These are phyloP conservation scores for Colletotrichum siamense DNA, from an alignment of 2,329 filamentous ascomycete genomes.

Conservation along the genomic window DNA sequence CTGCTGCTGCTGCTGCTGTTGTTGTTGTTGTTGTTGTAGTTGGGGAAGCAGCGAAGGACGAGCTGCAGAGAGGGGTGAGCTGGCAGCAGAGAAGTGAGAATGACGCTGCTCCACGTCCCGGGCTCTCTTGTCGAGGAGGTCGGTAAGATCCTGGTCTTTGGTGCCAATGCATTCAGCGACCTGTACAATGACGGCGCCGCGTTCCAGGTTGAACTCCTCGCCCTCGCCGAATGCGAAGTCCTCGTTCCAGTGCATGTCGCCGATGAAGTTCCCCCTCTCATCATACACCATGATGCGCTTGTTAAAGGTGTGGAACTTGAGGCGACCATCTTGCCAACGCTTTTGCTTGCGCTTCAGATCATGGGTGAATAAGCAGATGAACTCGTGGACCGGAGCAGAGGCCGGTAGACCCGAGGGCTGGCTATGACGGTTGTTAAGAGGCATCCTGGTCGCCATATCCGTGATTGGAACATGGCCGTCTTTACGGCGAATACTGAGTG, in stretches of 20 bases:
- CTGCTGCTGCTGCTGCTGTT: constrained; percentile 4
- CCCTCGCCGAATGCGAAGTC: constrained; percentile 76
- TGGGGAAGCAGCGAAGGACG: constrained; percentile 27
- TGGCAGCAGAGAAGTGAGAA: constrained; percentile 32
- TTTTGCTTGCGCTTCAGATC: constrained; percentile 89
- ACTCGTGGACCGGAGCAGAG: constrained; percentile 80
- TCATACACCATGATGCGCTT: constrained; percentile 91
- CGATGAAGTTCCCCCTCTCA: constrained; percentile 78
- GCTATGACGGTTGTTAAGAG: background rate
- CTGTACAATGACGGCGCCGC: constrained; percentile 77
- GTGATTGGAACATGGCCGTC: background rate
- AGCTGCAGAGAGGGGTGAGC: constrained; percentile 26
- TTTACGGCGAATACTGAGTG: background rate
- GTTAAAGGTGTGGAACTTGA: constrained; percentile 92
- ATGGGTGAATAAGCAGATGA: constrained; percentile 84
- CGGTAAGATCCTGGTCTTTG: constrained; percentile 78
- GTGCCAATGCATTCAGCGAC: constrained; percentile 77
- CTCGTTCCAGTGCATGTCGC: constrained; percentile 82
- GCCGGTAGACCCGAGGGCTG: constrained; percentile 46
- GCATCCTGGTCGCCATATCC: background rate
- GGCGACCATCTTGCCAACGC: constrained; percentile 89
- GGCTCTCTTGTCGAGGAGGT: constrained; percentile 72
- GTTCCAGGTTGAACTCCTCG: constrained; percentile 81
- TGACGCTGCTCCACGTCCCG: constrained; percentile 60
- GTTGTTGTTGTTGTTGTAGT: constrained; percentile 21